phyloP scores from a whole-genome alignment of 257 asterid species.

The Catharanthus roseus region DNA sequence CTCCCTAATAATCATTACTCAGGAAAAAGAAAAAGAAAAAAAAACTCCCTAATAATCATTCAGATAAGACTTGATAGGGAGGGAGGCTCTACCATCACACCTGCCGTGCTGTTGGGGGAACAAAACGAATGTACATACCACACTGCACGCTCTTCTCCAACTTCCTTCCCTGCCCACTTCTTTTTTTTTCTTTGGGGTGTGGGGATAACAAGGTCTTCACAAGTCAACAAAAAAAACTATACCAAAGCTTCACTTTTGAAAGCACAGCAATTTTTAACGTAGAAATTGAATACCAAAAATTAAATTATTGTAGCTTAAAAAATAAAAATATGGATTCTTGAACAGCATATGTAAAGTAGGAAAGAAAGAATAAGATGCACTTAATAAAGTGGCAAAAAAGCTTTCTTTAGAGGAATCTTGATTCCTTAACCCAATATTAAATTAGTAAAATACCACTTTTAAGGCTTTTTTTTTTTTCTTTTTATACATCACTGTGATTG shows the following conservation, averaged over 20 bases:
- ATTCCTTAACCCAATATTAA: constrained; percentile 3
- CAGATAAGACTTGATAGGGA: neutral
- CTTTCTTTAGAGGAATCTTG: constrained; percentile 4
- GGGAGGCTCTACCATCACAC: neutral
- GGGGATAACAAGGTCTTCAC: neutral
- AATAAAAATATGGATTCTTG: constrained; percentile 2
- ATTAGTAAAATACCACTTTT: neutral
- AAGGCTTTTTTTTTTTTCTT: neutral
- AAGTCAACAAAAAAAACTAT: neutral
- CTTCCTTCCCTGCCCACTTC: too few relatives aligned
- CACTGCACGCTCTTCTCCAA: neutral
- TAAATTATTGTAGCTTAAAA: neutral
- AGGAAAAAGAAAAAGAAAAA: neutral
- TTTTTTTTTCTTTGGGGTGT: neutral
- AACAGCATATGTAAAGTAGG: constrained; percentile 9
- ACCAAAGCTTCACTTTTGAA: neutral
- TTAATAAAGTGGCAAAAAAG: constrained; percentile 7
- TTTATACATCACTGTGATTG: neutral
- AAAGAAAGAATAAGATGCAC: constrained; percentile 15
- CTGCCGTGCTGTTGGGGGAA: neutral
- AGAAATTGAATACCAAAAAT: neutral
- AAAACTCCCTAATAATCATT: neutral
- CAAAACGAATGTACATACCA: constrained; percentile 1
- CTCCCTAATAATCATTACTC: too few relatives aligned
- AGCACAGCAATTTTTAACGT: neutral